Evolutionary conservation across 1,284 basidiomycete genomes (phyloP).

Genomic region (Trametes versicolor): DNA sequence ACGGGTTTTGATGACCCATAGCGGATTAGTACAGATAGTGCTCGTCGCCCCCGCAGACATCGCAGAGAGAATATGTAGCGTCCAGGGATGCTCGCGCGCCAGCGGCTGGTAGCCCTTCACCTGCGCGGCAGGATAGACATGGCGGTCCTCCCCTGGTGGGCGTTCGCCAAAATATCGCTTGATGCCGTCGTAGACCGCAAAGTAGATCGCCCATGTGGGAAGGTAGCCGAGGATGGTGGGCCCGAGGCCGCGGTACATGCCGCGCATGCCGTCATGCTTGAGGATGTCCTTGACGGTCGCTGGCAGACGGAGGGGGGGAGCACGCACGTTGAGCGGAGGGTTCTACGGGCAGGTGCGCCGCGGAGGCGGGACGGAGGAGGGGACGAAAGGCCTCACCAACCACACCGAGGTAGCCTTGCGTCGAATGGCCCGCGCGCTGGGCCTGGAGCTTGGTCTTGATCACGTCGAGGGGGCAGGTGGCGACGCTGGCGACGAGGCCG

Average conservation of each 20-base stretch:
- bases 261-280: slow-evolving; percentile 80
- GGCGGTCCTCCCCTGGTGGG: slow-evolving; percentile 55
- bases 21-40: slow-evolving; percentile 90
- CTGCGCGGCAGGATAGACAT: slow-evolving; percentile 82
- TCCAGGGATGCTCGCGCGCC: slow-evolving; percentile 82
- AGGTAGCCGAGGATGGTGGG: slow-evolving; percentile 96
- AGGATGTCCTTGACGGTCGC: slow-evolving; percentile 80
- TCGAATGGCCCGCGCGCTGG: slow-evolving; percentile 74
- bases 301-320: slow-evolving; percentile 44
- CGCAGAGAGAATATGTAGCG: slow-evolving; percentile 88
- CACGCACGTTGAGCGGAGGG: slow-evolving; percentile 40
- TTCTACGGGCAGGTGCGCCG: slow-evolving; percentile 28
- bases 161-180: slow-evolving; percentile 83
- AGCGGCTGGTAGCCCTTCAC: slow-evolving; percentile 83
- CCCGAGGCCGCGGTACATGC: slow-evolving; percentile 92
- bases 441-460: slow-evolving; percentile 98
- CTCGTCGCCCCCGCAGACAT: slow-evolving; percentile 93
- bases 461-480: slow-evolving; percentile 97
- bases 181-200: slow-evolving; percentile 95
- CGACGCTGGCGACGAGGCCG: slow-evolving; percentile 91
- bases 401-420: slow-evolving; percentile 81
- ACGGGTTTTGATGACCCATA: slow-evolving; percentile 98
- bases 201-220: slow-evolving; percentile 98
- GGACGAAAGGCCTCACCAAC: slow-evolving; percentile 59
- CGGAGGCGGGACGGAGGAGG: slow-evolving; percentile 30